Evolutionary conservation across 2,329 filamentous ascomycete genomes (phyloP).

Genomic region (Cryphonectria japonica): DNA sequence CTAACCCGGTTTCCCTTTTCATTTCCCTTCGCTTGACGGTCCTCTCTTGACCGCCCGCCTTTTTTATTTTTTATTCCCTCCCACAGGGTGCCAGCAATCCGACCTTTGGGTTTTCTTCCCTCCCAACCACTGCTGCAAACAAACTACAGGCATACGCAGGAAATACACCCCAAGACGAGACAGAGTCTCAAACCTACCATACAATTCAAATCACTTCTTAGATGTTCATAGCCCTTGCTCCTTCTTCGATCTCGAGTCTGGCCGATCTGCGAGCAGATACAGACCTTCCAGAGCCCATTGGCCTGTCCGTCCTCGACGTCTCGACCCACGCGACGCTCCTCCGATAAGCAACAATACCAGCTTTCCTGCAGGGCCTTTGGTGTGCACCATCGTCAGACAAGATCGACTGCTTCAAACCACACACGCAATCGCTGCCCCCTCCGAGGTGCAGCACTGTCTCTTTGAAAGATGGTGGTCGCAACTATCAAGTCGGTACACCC

Average conservation of each 20-base stretch:
- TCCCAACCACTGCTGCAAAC: conserved; percentile 2
- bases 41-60: conserved; percentile 20
- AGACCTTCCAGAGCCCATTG: conserved; percentile 3
- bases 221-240: conserved; percentile 10
- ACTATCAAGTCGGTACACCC: conserved; percentile 62
- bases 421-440: conserved; percentile 39
- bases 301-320: not conserved
- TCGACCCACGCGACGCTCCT: conserved; percentile 9
- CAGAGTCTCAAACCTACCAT: not conserved
- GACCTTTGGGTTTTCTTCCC: not conserved
- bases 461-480: conserved; percentile 62
- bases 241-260: conserved; percentile 6
- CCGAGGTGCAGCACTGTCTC: conserved; percentile 43
- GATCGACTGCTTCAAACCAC: conserved; percentile 20
- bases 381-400: conserved; percentile 15
- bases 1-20: conserved; percentile 11
- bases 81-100: conserved; percentile 1
- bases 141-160: not conserved
- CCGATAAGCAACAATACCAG: conserved; percentile 26
- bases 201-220: not conserved
- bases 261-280: conserved; percentile 19
- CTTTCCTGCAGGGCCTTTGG: conserved; percentile 24
- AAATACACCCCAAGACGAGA: not conserved
- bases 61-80: conserved; percentile 6
- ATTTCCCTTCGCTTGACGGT: conserved; percentile 13